Percentiles rank a stretch among this genome's conserved stretches.
Conservation (phyloP, 2,329 filamentous ascomycete species). For the Calonectria hongkongensis region DNA sequence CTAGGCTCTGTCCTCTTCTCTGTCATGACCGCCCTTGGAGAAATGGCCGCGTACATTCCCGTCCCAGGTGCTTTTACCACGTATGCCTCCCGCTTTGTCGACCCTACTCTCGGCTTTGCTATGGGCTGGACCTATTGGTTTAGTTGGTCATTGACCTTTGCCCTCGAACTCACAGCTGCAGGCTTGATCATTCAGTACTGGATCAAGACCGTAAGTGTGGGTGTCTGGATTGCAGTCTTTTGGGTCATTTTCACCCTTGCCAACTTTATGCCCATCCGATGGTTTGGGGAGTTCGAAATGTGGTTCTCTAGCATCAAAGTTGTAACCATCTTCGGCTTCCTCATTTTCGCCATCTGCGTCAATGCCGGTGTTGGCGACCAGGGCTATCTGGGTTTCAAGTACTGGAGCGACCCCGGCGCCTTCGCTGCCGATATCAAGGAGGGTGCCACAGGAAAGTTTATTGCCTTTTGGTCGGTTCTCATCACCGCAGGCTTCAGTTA, state of each 20-base stretch:
- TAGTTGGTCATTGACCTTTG: conserved; percentile 83
- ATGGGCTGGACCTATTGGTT: conserved; percentile 93
- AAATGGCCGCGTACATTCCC: conserved; percentile 87
- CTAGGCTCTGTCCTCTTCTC: conserved; percentile 84
- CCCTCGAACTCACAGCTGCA: conserved; percentile 82
- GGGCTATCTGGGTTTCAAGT: conserved; percentile 84
- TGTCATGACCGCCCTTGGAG: conserved; percentile 81
- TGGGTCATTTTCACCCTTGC: conserved; percentile 80
- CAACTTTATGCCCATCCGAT: conserved; percentile 83
- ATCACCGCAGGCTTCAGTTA: conserved; percentile 81
- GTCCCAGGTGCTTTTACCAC: conserved; percentile 85
- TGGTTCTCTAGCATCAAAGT: conserved; percentile 87
- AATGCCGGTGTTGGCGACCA: conserved; percentile 82
- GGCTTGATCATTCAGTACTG: conserved; percentile 87
- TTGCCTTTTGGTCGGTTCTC: conserved; percentile 82
- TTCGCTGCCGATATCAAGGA: conserved; percentile 77
- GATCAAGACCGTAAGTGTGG: conserved; percentile 77
- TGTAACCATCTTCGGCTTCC: conserved; percentile 82
- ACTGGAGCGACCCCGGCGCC: conserved; percentile 81
- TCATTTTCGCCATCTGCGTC: conserved; percentile 85
- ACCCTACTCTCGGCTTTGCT: conserved; percentile 83
- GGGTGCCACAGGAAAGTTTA: conserved; percentile 76
- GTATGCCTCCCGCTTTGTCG: conserved; percentile 84
- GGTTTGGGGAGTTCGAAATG: conserved; percentile 87
- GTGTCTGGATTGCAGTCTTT: conserved; percentile 84